These are phyloP conservation scores for Chlorella sorokiniana DNA, from an alignment of 139 green algal genomes.

Conservation along the genomic window DNA sequence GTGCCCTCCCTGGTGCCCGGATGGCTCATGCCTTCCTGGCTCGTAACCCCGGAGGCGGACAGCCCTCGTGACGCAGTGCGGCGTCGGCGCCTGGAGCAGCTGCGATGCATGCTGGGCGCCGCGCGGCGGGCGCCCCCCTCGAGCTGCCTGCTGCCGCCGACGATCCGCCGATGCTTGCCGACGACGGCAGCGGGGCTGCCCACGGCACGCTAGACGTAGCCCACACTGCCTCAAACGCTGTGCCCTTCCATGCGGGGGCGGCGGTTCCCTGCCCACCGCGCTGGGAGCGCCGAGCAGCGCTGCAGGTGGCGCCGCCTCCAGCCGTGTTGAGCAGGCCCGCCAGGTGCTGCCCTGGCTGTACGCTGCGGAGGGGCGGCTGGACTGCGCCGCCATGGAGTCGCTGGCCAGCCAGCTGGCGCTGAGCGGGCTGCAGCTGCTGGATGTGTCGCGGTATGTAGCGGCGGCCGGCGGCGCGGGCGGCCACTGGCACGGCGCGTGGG, in stretches of 20 bases:
- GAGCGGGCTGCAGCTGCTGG: slow-evolving; percentile 21
- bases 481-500: slow-evolving; percentile 11
- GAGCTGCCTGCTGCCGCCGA: background rate
- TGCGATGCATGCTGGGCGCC: background rate
- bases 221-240: slow-evolving; percentile 6
- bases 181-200: background rate
- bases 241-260: slow-evolving; percentile 4
- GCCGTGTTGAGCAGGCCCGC: slow-evolving; percentile 2
- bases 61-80: background rate
- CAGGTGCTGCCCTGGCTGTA: slow-evolving; percentile 29
- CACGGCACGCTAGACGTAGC: background rate
- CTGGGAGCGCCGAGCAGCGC: background rate
- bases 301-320: no score
- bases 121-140: background rate
- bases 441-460: background rate
- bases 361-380: slow-evolving; percentile 19
- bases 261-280: background rate
- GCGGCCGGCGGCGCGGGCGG: background rate
- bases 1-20: slow-evolving; percentile 3
- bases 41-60: background rate
- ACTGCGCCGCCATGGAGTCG: slow-evolving; percentile 6
- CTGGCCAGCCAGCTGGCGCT: slow-evolving; percentile 30
- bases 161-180: background rate
- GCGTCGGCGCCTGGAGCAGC: background rate
- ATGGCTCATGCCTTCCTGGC: slow-evolving; percentile 17